phyloP scores from a whole-genome alignment of 257 asterid genomes.

The Anisodus acutangulus region DNA sequence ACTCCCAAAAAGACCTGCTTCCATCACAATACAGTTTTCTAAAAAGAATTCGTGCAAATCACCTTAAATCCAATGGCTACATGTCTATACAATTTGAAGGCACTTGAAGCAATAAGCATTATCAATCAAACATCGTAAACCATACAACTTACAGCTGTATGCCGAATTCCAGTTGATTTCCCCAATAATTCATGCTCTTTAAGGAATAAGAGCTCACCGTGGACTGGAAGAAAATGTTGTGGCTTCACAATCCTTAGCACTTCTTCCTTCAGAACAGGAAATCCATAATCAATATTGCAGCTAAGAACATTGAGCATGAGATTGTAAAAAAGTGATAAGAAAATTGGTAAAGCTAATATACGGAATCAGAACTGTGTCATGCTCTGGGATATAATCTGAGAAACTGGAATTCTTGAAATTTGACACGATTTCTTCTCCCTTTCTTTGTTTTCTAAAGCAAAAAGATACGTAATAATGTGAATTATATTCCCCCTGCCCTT shows the following conservation, averaged over 20 bases:
- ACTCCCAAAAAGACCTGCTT: not conserved
- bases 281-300: slow-evolving; percentile 21
- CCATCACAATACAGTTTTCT: not conserved
- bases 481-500: not conserved
- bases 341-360: not conserved
- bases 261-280: slow-evolving; percentile 62
- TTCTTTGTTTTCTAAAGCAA: not conserved
- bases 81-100: not conserved
- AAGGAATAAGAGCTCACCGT: slow-evolving; percentile 95
- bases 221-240: slow-evolving; percentile 96
- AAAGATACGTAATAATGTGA: not conserved
- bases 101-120: not conserved
- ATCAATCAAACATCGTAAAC: slow-evolving; percentile 9
- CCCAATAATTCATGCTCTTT: slow-evolving; percentile 97
- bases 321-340: not conserved
- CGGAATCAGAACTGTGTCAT: slow-evolving; percentile 5
- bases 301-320: slow-evolving; percentile 8
- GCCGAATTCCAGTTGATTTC: slow-evolving; percentile 92
- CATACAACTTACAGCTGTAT: slow-evolving; percentile 72
- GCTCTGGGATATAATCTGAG: slow-evolving; percentile 23
- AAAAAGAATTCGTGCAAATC: not conserved
- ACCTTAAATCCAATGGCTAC: slow-evolving; percentile 16
- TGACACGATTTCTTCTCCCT: not conserved
- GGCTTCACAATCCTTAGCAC: slow-evolving; percentile 96
- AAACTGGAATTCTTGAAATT: slow-evolving; percentile 1